Percentiles rank a stretch among this genome's conserved stretches.
phyloP scores from a whole-genome alignment of 2,329 filamentous ascomycete genomes.

The Phyllachora maydis region DNA sequence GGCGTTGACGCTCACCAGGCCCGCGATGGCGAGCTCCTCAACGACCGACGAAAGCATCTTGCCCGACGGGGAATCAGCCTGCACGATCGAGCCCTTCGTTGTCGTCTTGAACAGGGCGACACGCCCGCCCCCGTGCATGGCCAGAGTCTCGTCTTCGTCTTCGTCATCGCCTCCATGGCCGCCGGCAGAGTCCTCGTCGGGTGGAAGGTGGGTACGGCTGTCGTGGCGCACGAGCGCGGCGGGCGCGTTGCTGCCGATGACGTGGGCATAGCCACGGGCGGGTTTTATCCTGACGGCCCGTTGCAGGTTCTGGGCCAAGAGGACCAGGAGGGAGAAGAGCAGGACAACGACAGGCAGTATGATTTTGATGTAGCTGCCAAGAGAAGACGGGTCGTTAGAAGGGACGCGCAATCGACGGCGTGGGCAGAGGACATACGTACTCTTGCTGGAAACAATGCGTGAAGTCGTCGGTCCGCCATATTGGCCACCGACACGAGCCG shows the following conservation, averaged over 20 bases:
- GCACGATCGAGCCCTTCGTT: constrained; percentile 42
- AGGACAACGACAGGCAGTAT: constrained; percentile 58
- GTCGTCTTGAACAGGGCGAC: constrained; percentile 37
- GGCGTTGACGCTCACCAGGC: constrained; percentile 48
- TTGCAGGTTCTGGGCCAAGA: constrained; percentile 35
- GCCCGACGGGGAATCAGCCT: constrained; percentile 55
- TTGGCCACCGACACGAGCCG: constrained; percentile 32
- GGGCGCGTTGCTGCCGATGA: too few relatives aligned
- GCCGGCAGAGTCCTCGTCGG: constrained; percentile 18
- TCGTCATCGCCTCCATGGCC: too few relatives aligned
- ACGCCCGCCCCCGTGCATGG: constrained; percentile 34
- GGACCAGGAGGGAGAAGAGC: constrained; percentile 45
- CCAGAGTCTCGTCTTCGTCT: constrained; percentile 31
- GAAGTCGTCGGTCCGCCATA: constrained; percentile 45
- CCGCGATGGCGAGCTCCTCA: constrained; percentile 57
- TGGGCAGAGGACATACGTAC: constrained; percentile 23
- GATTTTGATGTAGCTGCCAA: constrained; percentile 52
- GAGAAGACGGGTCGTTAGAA: constrained; percentile 1
- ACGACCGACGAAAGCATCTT: constrained; percentile 49
- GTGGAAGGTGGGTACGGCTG: constrained; percentile 30
- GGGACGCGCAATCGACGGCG: constrained; percentile 2
- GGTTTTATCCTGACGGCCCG: constrained; percentile 30
- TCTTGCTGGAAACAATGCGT: constrained; percentile 42
- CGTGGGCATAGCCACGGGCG: too few relatives aligned
- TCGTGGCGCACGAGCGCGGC: constrained; percentile 21